A percentile compares a stretch with the other conserved stretches of the same genome.
These are phyloP conservation scores for Acanthamoeba royreba DNA, from an alignment of 208 protist genomes.

Conservation along the genomic window DNA sequence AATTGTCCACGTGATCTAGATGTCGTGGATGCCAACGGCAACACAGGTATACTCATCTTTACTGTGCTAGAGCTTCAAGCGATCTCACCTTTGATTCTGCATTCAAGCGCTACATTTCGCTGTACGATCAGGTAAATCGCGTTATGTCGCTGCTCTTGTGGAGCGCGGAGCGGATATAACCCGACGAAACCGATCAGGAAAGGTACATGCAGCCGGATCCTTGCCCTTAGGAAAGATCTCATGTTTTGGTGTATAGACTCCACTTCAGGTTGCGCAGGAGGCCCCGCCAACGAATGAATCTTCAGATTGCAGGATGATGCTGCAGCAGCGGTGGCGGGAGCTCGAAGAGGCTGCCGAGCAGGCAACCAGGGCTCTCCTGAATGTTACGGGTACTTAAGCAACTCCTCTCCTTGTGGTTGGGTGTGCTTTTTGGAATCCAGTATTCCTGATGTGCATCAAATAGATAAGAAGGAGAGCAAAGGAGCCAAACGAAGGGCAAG, in stretches of 20 bases:
- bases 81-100: no score
- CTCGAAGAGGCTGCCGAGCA: not conserved
- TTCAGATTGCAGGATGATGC: not conserved
- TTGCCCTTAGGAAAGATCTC: no score
- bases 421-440: not conserved
- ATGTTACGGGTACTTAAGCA: not conserved
- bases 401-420: not conserved
- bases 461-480: not conserved
- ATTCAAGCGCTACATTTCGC: no score
- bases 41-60: not conserved
- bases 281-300: not conserved
- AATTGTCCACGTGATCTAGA: not conserved
- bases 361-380: not conserved
- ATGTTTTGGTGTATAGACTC: not conserved
- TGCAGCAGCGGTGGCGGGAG: not conserved
- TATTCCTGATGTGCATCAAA: not conserved
- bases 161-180: no score
- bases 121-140: no score
- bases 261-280: not conserved
- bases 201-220: no score
- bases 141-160: no score
- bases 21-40: not conserved
- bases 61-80: not conserved
- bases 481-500: not conserved
- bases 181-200: no score